These are phyloP conservation scores for Liquidambar formosana DNA, from an alignment of 164 flowering plant species.

Conservation along the genomic window DNA sequence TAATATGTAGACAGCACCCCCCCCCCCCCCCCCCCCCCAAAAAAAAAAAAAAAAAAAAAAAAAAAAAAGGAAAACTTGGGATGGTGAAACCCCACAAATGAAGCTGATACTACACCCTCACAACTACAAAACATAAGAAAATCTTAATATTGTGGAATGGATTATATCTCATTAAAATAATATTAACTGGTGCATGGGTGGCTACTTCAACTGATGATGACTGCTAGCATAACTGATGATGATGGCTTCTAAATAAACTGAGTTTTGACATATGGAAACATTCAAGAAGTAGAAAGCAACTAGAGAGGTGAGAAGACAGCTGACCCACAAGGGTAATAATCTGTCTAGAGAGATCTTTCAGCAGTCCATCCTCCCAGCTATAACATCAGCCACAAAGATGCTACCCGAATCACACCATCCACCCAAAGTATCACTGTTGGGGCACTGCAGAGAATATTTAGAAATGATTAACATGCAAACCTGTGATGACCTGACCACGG, in stretches of 20 bases:
- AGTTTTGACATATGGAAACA: not conserved
- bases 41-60: too few relatives aligned
- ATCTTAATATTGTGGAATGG: too few relatives aligned
- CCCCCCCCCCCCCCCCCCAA: too few relatives aligned
- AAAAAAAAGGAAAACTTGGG: too few relatives aligned
- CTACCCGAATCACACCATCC: conserved; percentile 91
- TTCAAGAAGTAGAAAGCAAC: not conserved
- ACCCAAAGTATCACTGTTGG: conserved; percentile 56
- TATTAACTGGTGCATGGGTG: not conserved
- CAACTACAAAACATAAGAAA: not conserved
- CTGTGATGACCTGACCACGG: not conserved
- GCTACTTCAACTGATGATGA: conserved; percentile 1
- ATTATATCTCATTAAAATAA: not conserved
- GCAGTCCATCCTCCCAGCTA: conserved; percentile 9
- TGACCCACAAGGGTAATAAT: not conserved
- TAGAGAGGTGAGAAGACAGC: not conserved
- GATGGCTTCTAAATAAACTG: not conserved
- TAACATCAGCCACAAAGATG: conserved; percentile 69
- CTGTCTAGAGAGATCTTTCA: not conserved
- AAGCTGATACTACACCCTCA: not conserved
- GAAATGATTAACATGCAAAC: not conserved
- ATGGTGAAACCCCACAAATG: conserved; percentile 7
- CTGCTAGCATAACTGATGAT: not conserved
- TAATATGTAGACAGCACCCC: not conserved
- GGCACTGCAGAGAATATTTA: conserved; percentile 41